These are phyloP conservation scores for Fonsecaea pedrosoi DNA, from an alignment of 2,329 filamentous ascomycete species.

Conservation along the genomic window DNA sequence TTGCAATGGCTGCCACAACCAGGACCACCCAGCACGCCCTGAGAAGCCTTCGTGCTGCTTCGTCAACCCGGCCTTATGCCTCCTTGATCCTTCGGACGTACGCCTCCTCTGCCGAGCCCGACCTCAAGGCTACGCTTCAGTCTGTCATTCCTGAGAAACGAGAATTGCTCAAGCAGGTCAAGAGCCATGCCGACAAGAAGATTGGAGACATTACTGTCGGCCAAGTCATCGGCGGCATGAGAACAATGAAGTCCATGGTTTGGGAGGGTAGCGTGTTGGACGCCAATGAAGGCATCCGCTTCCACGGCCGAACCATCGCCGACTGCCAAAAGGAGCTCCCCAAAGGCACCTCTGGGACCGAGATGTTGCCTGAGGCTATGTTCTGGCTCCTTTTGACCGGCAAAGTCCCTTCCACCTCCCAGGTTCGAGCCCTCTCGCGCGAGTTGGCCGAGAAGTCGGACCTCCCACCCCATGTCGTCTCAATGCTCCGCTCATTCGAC, in stretches of 20 bases:
- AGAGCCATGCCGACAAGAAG: constrained; percentile 78
- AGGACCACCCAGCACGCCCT: constrained; percentile 37
- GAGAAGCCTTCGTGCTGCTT: constrained; percentile 31
- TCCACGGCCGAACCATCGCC: constrained; percentile 97
- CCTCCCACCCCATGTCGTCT: constrained; percentile 81
- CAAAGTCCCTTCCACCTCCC: constrained; percentile 80
- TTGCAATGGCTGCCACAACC: constrained; percentile 36
- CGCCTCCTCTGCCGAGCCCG: constrained; percentile 78
- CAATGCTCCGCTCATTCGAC: constrained; percentile 90
- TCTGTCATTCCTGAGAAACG: constrained; percentile 88
- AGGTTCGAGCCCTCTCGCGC: constrained; percentile 81
- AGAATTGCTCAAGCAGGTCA: constrained; percentile 92
- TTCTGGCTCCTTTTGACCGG: constrained; percentile 98
- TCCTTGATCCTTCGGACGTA: constrained; percentile 60
- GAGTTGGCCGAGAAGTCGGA: constrained; percentile 85
- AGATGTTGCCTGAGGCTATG: constrained; percentile 99
- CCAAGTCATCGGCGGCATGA: constrained; percentile 95
- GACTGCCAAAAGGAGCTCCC: constrained; percentile 94
- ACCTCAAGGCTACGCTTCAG: constrained; percentile 86
- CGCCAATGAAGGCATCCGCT: constrained; percentile 95
- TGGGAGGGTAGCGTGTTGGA: constrained; percentile 99
- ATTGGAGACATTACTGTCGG: constrained; percentile 93
- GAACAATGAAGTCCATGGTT: constrained; percentile 95
- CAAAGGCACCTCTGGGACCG: constrained; percentile 88
- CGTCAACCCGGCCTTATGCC: constrained; percentile 30